Base-by-base conservation (phyloP, 371 early-diverging fungal genomes). In the Apophysomyces elegans region DNA sequence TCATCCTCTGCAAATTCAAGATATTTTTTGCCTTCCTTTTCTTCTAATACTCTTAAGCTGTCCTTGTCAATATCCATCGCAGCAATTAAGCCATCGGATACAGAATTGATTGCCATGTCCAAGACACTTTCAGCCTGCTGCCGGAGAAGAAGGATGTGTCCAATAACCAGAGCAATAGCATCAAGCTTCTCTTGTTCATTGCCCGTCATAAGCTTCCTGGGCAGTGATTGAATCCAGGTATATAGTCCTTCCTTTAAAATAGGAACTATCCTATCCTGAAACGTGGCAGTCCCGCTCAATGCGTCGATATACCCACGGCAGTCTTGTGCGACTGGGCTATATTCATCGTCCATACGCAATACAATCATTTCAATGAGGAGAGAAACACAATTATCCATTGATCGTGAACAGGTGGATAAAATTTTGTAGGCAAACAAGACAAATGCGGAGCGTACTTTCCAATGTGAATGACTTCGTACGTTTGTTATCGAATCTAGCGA, bases 321-420 rank as follows among this genome's bases (percentile, higher is more conserved):
- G 0, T 64, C 63, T 16, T 9, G 56, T 0, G 82, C 64, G 2
- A 88, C 84, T 62, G 74, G 59, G 0, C 59, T 61, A 54, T 81
- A 82, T 14, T 73, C 66, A 56, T 88, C 88, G 60, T 81, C 81
- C 9, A 79, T 67, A 59, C 79, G 77, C 3, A 80, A 58, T 0
- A 86, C 79, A 26, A 88, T 46, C 1, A 78, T 82, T 21, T 84
- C 83, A 5, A 85, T 45, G 4, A 86, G 62, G 5, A 76, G 43
- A 3, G 78, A 50, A 1, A 75, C 50, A 39, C 79, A 81, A 21
- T 72, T 73, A 37, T 79, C 80, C 57, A 88, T 64, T 5, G 80
- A 72, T 1, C 66, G 66, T 14, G 81, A 44, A 58, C 86, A 85
- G 4, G 37, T 54, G 1, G 61, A 69, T 13, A 86, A 67, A 8